Conservation (phyloP, 176 grass and related monocot genomes). For the Triticum turgidum region DNA sequence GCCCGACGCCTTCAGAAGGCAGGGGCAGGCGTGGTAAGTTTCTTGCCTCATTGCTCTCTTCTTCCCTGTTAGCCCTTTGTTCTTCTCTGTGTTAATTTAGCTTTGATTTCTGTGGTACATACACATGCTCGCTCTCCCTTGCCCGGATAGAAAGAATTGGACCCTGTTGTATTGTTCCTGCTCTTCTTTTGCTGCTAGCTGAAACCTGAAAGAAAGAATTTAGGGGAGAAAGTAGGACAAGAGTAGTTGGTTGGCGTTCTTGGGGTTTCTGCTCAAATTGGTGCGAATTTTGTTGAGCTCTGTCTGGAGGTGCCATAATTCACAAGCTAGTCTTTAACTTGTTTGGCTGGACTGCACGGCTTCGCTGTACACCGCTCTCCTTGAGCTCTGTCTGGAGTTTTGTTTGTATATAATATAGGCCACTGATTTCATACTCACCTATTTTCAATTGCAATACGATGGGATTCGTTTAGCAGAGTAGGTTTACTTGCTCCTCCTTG, state of each 20-base stretch:
- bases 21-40: conserved; percentile 79
- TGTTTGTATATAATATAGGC: too few species aligned
- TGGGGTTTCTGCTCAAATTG: conserved; percentile 14
- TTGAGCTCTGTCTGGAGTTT: too few species aligned
- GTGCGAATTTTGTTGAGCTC: background rate
- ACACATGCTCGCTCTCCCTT: background rate
- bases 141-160: background rate
- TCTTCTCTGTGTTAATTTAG: background rate
- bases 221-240: background rate
- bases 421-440: background rate
- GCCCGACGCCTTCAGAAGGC: conserved; percentile 74
- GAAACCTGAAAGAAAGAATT: background rate
- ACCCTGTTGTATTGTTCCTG: background rate
- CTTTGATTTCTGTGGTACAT: background rate
- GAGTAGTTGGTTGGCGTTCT: background rate
- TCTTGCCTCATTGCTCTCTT: background rate
- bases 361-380: background rate
- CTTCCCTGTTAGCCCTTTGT: background rate
- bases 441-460: background rate
- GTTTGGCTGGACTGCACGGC: background rate
- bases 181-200: background rate
- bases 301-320: background rate
- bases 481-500: background rate
- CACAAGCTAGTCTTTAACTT: background rate
- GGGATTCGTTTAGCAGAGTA: background rate